A percentile compares a stretch with the other conserved stretches of the same genome.
These are phyloP conservation scores for Obba rivulosa DNA, from an alignment of 768 basidiomycete species.

Conservation along the genomic window DNA sequence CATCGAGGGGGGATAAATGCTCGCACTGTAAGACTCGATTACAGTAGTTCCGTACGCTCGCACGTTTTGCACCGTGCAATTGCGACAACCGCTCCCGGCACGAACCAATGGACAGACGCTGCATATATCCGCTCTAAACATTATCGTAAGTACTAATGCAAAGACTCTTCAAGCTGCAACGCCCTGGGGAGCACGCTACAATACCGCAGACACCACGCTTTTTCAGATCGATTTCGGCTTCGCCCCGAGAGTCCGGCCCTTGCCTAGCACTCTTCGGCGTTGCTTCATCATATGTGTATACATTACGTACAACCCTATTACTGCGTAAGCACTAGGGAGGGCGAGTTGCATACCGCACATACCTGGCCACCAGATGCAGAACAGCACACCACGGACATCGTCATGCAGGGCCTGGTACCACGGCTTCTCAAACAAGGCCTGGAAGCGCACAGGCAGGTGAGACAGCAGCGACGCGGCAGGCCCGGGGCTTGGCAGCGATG, in stretches of 20 bases:
- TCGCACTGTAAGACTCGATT: too few relatives aligned
- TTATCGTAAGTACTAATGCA: too few relatives aligned
- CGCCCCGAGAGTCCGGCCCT: slow-evolving; percentile 26
- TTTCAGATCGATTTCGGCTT: slow-evolving; percentile 28
- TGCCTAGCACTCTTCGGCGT: slow-evolving; percentile 48
- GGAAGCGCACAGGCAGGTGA: neutral
- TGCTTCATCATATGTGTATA: slow-evolving; percentile 58
- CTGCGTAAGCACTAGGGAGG: neutral
- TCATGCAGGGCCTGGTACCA: slow-evolving; percentile 48
- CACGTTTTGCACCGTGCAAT: too few relatives aligned
- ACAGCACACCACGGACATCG: slow-evolving; percentile 52
- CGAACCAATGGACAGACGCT: too few relatives aligned
- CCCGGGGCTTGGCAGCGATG: slow-evolving; percentile 57
- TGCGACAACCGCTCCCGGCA: too few relatives aligned
- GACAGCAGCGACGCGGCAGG: slow-evolving; percentile 29
- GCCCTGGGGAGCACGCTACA: too few relatives aligned
- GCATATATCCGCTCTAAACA: too few relatives aligned
- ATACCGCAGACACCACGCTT: too few relatives aligned
- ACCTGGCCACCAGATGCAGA: slow-evolving; percentile 90
- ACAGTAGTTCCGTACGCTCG: too few relatives aligned
- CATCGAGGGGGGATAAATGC: too few relatives aligned
- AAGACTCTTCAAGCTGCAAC: too few relatives aligned
- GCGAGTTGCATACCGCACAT: slow-evolving; percentile 23
- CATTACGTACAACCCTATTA: slow-evolving; percentile 38
- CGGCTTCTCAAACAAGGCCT: slow-evolving; percentile 27